Evolutionary conservation across 495 filamentous ascomycete species (phyloP), one percentile per base, ranked within the genome.

Genomic region (Penicillium fimorum): DNA sequence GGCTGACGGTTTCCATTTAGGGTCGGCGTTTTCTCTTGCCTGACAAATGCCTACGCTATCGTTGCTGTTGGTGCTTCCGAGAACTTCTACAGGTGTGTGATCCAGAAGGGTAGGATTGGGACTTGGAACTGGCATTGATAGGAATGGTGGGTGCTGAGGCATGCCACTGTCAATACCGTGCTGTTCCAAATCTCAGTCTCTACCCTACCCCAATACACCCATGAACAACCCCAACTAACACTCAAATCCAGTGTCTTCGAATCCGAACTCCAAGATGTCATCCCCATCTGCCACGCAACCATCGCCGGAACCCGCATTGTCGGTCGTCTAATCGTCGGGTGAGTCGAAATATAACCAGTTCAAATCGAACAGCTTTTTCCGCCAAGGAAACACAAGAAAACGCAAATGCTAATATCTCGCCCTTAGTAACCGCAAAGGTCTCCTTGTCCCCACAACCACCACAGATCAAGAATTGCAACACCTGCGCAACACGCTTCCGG

Each of bases 391-490:
- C 3, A 46, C 17, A 37, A 56, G 33, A 59, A 38, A 22, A 46
- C 43, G 33, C 18, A 27, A 47, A 45, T 47, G 53, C 58, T 59
- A 64, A 57, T 30, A 46, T 37, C 18, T 41, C 25, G 11, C 49
- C 18, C 4, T 18, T 49, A 91, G 93, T 59, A 98, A 98, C 82
- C 88, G 90, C 59, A 93, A 96, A 72, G 94, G 94, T 63, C 88
- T 98, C 42, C 86, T 98, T 59, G 92, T 98, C 50, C 94, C 94
- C 24, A 97, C 94, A 12, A 87, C 86, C 33, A 97, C 94, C 52
- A 96, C 93, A 62, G 94, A 98, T 76, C 95, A 98, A 79, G 94
- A 98, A 78, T 81, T 98, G 49, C 91, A 96, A 72, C 95, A 97
- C 72, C 80, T 98, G 56, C 89, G 94, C 61, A 98, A 98, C 75